Conservation (phyloP, 805 yeast genomes). For the Pichia californica region DNA sequence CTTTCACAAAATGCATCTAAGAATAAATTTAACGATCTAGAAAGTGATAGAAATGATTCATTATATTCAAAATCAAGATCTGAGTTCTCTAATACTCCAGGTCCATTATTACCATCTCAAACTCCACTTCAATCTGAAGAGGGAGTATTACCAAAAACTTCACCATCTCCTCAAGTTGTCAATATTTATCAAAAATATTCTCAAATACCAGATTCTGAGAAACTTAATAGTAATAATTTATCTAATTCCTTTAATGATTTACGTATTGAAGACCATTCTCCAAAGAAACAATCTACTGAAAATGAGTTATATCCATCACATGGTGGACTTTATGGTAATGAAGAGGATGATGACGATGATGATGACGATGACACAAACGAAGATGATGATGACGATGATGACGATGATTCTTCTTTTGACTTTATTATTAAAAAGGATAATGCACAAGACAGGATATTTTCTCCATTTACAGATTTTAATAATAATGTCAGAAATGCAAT, state of each 20-base stretch:
- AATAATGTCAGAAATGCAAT: conserved; percentile 25
- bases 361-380: conserved; percentile 6
- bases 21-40: background rate
- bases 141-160: background rate
- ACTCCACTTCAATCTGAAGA: too few relatives aligned
- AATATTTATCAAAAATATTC: conserved; percentile 30
- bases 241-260: background rate
- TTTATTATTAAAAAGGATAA: conserved; percentile 5
- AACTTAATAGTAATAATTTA: conserved; percentile 6
- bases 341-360: conserved; percentile 15
- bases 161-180: conserved; percentile 24
- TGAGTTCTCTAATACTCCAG: background rate
- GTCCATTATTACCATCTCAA: too few relatives aligned
- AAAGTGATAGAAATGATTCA: conserved; percentile 1
- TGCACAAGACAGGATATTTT: conserved; percentile 19
- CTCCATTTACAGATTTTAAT: conserved; percentile 33
- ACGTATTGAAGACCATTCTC: background rate
- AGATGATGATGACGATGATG: conserved; percentile 6
- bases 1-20: background rate
- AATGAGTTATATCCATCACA: conserved; percentile 19
- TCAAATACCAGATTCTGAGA: conserved; percentile 21
- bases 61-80: background rate
- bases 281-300: conserved; percentile 2
- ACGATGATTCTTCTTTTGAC: conserved; percentile 7
- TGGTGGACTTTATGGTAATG: conserved; percentile 14